phyloP scores from a whole-genome alignment of 495 filamentous ascomycete genomes.

The Aspergillus asperescens region DNA sequence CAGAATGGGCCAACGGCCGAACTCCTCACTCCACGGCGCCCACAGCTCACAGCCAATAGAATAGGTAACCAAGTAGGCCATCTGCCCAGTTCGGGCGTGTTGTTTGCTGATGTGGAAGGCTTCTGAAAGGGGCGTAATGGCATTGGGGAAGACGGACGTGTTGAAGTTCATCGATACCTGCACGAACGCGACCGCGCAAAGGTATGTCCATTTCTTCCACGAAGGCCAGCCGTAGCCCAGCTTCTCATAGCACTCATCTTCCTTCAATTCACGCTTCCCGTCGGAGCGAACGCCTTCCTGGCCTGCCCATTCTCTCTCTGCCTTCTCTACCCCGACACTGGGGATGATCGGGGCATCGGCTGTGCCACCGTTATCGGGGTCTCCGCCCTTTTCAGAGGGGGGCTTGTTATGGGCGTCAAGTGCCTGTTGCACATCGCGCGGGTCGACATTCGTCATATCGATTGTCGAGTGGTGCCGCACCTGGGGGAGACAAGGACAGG shows the following conservation, averaged over 20 bases:
- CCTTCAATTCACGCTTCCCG: slow-evolving; percentile 56
- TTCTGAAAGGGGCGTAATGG: slow-evolving; percentile 50
- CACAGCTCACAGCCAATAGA: slow-evolving; percentile 76
- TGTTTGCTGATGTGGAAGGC: slow-evolving; percentile 59
- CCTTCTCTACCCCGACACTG: background rate
- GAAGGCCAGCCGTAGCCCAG: slow-evolving; percentile 58
- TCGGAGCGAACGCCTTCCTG: slow-evolving; percentile 18
- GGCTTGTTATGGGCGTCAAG: background rate
- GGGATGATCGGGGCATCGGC: background rate
- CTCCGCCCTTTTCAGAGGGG: background rate
- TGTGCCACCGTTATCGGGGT: background rate
- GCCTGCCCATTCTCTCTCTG: background rate
- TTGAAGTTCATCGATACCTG: slow-evolving; percentile 78
- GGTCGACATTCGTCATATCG: background rate
- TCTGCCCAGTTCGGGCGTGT: slow-evolving; percentile 57
- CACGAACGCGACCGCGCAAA: slow-evolving; percentile 63
- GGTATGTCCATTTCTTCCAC: slow-evolving; percentile 72
- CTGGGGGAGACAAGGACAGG: too few species aligned
- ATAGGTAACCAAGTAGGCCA: slow-evolving; percentile 66
- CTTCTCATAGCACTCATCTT: slow-evolving; percentile 58
- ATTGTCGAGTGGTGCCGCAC: too few species aligned
- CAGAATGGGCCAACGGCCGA: slow-evolving; percentile 64
- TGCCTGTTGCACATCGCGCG: background rate
- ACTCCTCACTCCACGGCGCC: slow-evolving; percentile 76
- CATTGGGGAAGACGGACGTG: slow-evolving; percentile 34